A percentile compares a stretch with the other conserved stretches of the same genome.
phyloP scores from a whole-genome alignment of 306 rosid species.

The Sindora glabra region DNA sequence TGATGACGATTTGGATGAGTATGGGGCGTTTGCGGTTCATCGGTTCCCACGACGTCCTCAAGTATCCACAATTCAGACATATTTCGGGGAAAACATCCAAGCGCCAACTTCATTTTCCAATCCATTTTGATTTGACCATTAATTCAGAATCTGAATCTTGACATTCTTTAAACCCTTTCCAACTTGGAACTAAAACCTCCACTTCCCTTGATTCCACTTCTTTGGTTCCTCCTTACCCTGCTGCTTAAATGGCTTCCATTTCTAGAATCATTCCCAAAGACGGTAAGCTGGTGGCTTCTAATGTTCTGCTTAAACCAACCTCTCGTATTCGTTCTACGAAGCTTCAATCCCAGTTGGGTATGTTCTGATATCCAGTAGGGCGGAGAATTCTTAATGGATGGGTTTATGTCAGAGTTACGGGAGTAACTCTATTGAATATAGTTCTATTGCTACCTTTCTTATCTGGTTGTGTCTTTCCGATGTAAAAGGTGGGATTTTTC shows the following conservation, averaged over 20 bases:
- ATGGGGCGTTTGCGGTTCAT: slow-evolving; percentile 15
- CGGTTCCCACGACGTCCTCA: slow-evolving; percentile 26
- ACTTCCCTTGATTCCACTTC: not conserved
- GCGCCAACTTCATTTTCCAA: not conserved
- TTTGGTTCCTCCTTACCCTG: not conserved
- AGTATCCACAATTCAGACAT: slow-evolving; percentile 5
- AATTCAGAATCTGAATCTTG: not conserved
- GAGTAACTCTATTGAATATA: not conserved
- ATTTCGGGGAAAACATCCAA: not conserved
- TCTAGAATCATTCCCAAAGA: slow-evolving; percentile 43
- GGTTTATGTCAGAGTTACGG: not conserved
- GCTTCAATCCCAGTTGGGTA: slow-evolving; percentile 46
- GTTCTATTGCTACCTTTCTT: not conserved
- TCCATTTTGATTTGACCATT: not conserved
- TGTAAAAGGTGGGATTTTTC: slow-evolving; percentile 21
- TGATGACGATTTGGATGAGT: slow-evolving; percentile 18
- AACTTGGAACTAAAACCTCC: not conserved
- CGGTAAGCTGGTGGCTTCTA: slow-evolving; percentile 17
- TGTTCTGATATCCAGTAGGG: not conserved
- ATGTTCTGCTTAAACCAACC: slow-evolving; percentile 22
- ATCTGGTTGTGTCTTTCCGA: slow-evolving; percentile 23
- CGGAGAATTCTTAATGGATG: not conserved
- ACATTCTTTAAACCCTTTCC: not conserved
- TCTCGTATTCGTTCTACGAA: slow-evolving; percentile 20
- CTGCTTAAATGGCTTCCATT: slow-evolving; percentile 49